Evolutionary conservation across 2,329 filamentous ascomycete genomes (phyloP).

Genomic region (Colletotrichum siamense): DNA sequence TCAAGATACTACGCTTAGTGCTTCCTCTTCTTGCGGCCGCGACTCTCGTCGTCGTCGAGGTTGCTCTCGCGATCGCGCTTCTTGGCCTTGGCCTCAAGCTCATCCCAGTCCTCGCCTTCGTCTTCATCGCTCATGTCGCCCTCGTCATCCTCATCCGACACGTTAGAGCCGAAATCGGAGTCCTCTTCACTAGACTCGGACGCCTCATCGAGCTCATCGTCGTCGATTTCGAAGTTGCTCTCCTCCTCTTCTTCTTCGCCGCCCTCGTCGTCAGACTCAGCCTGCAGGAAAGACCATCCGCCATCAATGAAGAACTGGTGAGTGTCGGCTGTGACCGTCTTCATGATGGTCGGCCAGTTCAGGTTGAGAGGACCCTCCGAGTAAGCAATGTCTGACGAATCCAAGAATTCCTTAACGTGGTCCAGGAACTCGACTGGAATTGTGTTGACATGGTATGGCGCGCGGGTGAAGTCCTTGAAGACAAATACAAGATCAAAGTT

Average conservation of each 20-base stretch:
- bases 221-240: conserved; percentile 88
- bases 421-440: conserved; percentile 96
- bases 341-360: conserved; percentile 99
- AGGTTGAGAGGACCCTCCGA: conserved; percentile 95
- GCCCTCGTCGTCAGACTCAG: conserved; percentile 86
- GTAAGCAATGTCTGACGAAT: conserved; percentile 93
- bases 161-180: conserved; percentile 92
- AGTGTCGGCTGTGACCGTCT: conserved; percentile 92
- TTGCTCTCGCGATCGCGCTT: conserved; percentile 75
- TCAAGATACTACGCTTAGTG: conserved; percentile 10
- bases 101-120: conserved; percentile 91
- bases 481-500: conserved; percentile 99
- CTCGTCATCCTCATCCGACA: conserved; percentile 82
- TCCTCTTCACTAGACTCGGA: conserved; percentile 82
- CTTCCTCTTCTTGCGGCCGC: conserved; percentile 75
- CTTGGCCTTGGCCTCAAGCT: conserved; percentile 88
- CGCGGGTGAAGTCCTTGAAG: conserved; percentile 94
- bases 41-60: conserved; percentile 81
- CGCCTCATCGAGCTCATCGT: conserved; percentile 83
- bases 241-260: conserved; percentile 82
- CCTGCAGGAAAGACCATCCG: conserved; percentile 91
- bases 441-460: conserved; percentile 94
- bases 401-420: conserved; percentile 96
- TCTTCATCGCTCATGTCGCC: conserved; percentile 76
- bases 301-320: conserved; percentile 96